Conservation (phyloP, 1,139 yeast genomes). For the Nakaseomyces bracarensis region DNA sequence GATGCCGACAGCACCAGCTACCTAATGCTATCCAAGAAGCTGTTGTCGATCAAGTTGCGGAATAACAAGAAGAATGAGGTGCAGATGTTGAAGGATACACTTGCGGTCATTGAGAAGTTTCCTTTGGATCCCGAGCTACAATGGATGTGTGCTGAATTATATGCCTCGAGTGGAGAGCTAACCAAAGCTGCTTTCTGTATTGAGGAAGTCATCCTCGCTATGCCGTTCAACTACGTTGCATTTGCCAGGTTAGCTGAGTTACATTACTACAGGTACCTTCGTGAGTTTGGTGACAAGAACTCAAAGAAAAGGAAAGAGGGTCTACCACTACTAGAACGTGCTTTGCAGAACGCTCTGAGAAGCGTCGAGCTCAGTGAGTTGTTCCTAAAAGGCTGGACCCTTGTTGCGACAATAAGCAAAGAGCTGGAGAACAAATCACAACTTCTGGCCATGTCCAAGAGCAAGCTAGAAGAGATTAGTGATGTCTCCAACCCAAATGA, state of each 20-base stretch:
- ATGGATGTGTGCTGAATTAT: slow-evolving; percentile 65
- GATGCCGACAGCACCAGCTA: slow-evolving; percentile 29
- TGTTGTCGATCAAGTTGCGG: slow-evolving; percentile 19
- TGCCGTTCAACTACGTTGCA: slow-evolving; percentile 67
- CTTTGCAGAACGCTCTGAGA: slow-evolving; percentile 53
- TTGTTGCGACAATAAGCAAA: slow-evolving; percentile 42
- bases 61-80: slow-evolving; percentile 13
- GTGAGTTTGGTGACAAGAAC: slow-evolving; percentile 11
- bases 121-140: slow-evolving; percentile 73
- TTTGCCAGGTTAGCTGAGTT: slow-evolving; percentile 34
- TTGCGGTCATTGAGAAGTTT: slow-evolving; percentile 26
- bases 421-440: slow-evolving; percentile 28
- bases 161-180: slow-evolving; percentile 51
- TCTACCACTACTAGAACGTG: slow-evolving; percentile 27
- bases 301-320: slow-evolving; percentile 9
- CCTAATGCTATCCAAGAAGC: slow-evolving; percentile 23
- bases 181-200: slow-evolving; percentile 58
- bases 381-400: slow-evolving; percentile 70
- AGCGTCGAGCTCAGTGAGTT: slow-evolving; percentile 68
- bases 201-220: slow-evolving; percentile 58
- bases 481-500: slow-evolving; percentile 29
- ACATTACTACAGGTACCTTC: slow-evolving; percentile 21
- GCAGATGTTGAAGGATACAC: slow-evolving; percentile 15
- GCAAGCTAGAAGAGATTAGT: slow-evolving; percentile 33
- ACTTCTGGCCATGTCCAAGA: slow-evolving; percentile 32